Evolutionary conservation across 129 eudicot species (phyloP).

Genomic region (Erigeron canadensis): DNA sequence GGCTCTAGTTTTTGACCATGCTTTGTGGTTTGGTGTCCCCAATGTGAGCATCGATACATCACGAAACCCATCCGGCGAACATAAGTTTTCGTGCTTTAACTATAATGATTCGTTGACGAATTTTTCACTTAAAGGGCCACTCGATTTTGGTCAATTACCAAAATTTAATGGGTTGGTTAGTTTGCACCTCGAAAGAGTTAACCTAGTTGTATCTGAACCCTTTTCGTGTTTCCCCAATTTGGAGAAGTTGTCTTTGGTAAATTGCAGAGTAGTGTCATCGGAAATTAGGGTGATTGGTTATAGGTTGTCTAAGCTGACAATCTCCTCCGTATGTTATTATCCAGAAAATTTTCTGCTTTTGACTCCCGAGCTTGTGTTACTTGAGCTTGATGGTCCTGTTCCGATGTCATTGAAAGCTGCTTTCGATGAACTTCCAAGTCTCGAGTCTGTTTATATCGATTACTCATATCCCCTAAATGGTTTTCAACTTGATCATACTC

Average conservation of each 20-base stretch:
- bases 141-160: background rate
- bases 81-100: background rate
- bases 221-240: slow-evolving; percentile 27
- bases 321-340: slow-evolving; percentile 17
- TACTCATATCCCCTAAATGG: no score
- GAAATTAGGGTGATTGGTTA: slow-evolving; percentile 13
- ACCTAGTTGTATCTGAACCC: slow-evolving; percentile 10
- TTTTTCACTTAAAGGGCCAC: slow-evolving; percentile 23
- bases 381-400: slow-evolving; percentile 21
- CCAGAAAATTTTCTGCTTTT: slow-evolving; percentile 8
- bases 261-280: slow-evolving; percentile 16
- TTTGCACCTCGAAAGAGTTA: slow-evolving; percentile 23
- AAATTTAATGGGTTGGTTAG: slow-evolving; percentile 13
- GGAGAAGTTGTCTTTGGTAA: slow-evolving; percentile 23
- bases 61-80: background rate
- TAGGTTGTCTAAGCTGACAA: slow-evolving; percentile 16
- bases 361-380: slow-evolving; percentile 12
- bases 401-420: slow-evolving; percentile 18
- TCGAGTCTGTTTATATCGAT: slow-evolving; percentile 23
- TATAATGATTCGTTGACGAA: slow-evolving; percentile 18
- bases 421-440: slow-evolving; percentile 8
- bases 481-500: no score
- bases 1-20: slow-evolving; percentile 18
- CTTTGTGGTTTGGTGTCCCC: slow-evolving; percentile 1
- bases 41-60: slow-evolving; percentile 26